These are phyloP conservation scores for Neobulgaria alba DNA, from an alignment of 2,329 filamentous ascomycete genomes.

Conservation along the genomic window DNA sequence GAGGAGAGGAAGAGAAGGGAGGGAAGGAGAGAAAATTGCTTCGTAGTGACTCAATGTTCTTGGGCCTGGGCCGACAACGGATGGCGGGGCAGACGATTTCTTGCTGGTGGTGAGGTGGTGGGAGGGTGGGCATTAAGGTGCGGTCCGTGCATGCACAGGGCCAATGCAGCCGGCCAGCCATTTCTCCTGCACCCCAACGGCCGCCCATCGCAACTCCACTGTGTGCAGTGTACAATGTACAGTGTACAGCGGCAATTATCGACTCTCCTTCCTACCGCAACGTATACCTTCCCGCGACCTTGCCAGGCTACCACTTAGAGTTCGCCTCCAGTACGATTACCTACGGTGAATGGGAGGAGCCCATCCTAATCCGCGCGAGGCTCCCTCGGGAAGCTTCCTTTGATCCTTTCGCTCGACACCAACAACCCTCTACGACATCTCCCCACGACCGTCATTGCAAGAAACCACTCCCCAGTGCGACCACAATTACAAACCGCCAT, in stretches of 20 bases:
- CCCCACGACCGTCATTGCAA: not conserved
- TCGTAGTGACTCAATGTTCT: not conserved
- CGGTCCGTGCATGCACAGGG: no score
- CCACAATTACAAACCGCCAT: not conserved
- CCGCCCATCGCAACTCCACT: no score
- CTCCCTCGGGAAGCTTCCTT: not conserved
- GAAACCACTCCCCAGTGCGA: not conserved
- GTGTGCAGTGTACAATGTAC: no score
- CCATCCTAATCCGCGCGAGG: not conserved
- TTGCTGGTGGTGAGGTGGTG: no score
- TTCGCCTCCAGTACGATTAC: no score
- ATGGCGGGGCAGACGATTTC: not conserved
- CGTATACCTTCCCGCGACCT: no score
- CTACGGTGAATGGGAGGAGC: not conserved
- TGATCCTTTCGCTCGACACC: not conserved
- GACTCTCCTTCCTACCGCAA: no score
- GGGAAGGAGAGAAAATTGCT: not conserved
- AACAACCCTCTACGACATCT: not conserved
- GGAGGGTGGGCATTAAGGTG: no score
- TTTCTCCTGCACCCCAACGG: no score
- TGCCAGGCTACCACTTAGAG: no score
- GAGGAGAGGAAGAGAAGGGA: conserved; percentile 1
- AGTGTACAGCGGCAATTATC: no score
- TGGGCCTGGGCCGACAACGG: not conserved
- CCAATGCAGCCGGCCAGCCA: no score